Evolutionary conservation across 2,329 filamentous ascomycete species (phyloP), one percentile per base, ranked within the genome.

Genomic region (Pseudogymnoascus destructans): DNA sequence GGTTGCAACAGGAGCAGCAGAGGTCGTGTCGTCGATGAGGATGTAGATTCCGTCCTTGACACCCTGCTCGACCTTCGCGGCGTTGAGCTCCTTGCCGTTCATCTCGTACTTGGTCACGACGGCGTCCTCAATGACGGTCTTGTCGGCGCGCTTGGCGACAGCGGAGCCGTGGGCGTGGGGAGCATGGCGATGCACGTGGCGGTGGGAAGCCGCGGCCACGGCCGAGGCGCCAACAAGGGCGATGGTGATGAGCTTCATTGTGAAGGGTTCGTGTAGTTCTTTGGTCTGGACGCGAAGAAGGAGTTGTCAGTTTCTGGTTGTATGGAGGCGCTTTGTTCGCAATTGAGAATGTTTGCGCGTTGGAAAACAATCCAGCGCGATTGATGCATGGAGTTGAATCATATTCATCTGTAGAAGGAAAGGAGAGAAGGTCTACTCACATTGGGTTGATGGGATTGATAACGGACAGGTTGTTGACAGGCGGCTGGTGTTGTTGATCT

Each of bases 31-130:
- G 63, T 81, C 80, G 49, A 86, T 74, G 55, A 87, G 74, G 52
- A 85, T 76, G 74, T 82, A 93, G 52, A 80, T 79, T 57, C 89
- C 87, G 61, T 85, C 79, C 59, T 78, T 73, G 65, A 97, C 78
- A 63, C 89, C 89, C 58, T 80, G 69, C 73, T 85, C 78, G 58
- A 89, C 89, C 61, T 89, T 79, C 0, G 79, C 72, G 61, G 79
- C 72, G 57, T 76, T 74, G 64, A 95, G 78, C 5, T 54, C 17
- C 67, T 82, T 65, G 61, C 84, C 85, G 61, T 86, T 80, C 58
- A 91, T 74, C 58, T 85, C 78, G 73, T 91, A 96, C 59, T 85
- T 79, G 59, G 84, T 81, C 64, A 84, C 79, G 57, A 81, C 84
- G 30, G 84, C 78, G 40, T 78, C 80, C 38, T 78, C 74, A 59